Evolutionary conservation across 139 green algal genomes (phyloP).

Genomic region (Micractinium sp.): DNA sequence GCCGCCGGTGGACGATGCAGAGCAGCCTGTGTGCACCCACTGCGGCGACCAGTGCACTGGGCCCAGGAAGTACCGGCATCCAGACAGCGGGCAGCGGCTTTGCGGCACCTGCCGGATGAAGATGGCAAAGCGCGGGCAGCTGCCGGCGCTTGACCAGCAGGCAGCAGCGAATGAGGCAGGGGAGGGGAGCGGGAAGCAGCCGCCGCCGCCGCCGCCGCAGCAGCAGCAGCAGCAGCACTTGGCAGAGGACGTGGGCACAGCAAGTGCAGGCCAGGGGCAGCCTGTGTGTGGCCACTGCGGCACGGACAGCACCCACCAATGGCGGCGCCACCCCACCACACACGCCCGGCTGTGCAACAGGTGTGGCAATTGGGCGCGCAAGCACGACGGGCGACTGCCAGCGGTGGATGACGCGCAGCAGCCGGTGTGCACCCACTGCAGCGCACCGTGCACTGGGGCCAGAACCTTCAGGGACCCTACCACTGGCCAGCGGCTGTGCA

Average conservation of each 20-base stretch:
- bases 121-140: not conserved
- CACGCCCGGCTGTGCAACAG: not conserved
- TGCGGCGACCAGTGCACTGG: not conserved
- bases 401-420: not conserved
- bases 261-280: not conserved
- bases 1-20: not conserved
- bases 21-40: not conserved
- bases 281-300: too few species aligned
- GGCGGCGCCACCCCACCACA: not conserved
- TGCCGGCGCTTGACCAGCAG: too few species aligned
- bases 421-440: not conserved
- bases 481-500: not conserved
- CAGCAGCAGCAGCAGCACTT: not conserved
- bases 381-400: not conserved
- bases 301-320: not conserved
- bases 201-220: not conserved
- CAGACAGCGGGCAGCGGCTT: not conserved
- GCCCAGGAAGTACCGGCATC: not conserved
- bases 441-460: not conserved
- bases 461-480: not conserved
- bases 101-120: not conserved
- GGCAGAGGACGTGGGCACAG: not conserved
- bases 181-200: not conserved
- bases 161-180: not conserved
- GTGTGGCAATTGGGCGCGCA: not conserved